These are phyloP conservation scores for Coniochaeta hoffmannii DNA, from an alignment of 2,329 filamentous ascomycete genomes.

Conservation along the genomic window DNA sequence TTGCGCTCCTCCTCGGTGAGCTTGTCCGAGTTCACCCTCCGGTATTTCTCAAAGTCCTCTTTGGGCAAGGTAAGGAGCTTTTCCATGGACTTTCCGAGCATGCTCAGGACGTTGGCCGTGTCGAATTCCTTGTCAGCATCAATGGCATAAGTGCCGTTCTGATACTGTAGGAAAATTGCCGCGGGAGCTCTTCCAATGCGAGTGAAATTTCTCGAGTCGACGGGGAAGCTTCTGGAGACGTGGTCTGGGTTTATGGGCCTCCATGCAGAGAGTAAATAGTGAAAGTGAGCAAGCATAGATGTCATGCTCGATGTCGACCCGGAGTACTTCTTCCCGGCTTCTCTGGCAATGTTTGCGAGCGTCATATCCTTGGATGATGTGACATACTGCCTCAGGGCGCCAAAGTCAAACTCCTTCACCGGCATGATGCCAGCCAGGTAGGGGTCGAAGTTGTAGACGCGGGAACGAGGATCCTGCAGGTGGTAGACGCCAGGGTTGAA, in stretches of 20 bases:
- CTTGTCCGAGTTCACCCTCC: conserved; percentile 58
- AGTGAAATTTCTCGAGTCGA: conserved; percentile 61
- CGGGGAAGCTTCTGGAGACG: conserved; percentile 60
- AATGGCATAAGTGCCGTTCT: conserved; percentile 84
- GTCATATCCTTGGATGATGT: conserved; percentile 80
- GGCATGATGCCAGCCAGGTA: conserved; percentile 93
- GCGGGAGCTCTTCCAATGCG: conserved; percentile 63
- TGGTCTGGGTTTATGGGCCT: conserved; percentile 59
- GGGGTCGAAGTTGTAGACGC: conserved; percentile 94
- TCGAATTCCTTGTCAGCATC: conserved; percentile 94
- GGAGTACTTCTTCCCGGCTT: conserved; percentile 70
- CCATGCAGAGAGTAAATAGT: conserved; percentile 83
- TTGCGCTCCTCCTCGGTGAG: conserved; percentile 66
- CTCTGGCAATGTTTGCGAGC: conserved; percentile 60
- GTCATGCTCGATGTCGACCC: conserved; percentile 99
- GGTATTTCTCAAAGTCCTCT: conserved; percentile 79
- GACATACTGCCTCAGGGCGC: conserved; percentile 76
- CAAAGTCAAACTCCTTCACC: conserved; percentile 84
- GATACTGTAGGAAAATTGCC: conserved; percentile 74
- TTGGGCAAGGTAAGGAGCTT: conserved; percentile 82
- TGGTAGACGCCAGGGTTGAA: conserved; percentile 94
- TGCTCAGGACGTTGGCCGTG: conserved; percentile 75
- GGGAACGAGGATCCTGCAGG: conserved; percentile 78
- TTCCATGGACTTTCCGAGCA: conserved; percentile 93
- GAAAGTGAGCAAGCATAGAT: conserved; percentile 77